Evolutionary conservation across 73 alveolate species (phyloP).

Genomic region (Tetrahymena borealis): DNA sequence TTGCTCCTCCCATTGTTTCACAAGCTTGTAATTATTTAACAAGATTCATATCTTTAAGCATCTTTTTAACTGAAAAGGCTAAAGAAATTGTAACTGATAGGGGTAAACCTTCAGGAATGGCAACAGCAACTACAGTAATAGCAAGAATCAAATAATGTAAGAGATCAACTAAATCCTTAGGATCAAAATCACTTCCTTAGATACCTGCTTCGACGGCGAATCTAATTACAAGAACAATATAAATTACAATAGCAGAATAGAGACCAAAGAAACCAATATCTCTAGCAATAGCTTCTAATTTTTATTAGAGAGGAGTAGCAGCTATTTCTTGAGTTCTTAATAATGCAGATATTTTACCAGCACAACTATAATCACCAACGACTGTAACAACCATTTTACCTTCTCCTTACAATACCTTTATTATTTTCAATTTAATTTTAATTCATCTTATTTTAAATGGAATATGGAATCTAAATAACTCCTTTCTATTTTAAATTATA

Average conservation of each 20-base stretch:
- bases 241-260: conserved; percentile 75
- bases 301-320: conserved; percentile 91
- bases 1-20: conserved; percentile 96
- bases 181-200: conserved; percentile 48
- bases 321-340: conserved; percentile 43
- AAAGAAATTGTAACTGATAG: conserved; percentile 78
- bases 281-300: conserved; percentile 86
- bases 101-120: conserved; percentile 95
- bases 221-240: conserved; percentile 62
- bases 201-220: conserved; percentile 56
- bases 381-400: conserved; percentile 41
- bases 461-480: not conserved
- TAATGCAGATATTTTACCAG: conserved; percentile 39
- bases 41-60: conserved; percentile 69
- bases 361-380: conserved; percentile 39
- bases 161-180: conserved; percentile 38
- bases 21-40: conserved; percentile 83
- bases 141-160: conserved; percentile 69
- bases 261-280: conserved; percentile 87
- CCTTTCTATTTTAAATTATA: not conserved
- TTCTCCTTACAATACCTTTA: conserved; percentile 15
- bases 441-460: too few relatives aligned
- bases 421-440: not conserved
- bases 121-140: conserved; percentile 72
- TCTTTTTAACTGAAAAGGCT: conserved; percentile 75